Evolutionary conservation across 768 basidiomycete genomes (phyloP).

Genomic region (Boletales sp.): DNA sequence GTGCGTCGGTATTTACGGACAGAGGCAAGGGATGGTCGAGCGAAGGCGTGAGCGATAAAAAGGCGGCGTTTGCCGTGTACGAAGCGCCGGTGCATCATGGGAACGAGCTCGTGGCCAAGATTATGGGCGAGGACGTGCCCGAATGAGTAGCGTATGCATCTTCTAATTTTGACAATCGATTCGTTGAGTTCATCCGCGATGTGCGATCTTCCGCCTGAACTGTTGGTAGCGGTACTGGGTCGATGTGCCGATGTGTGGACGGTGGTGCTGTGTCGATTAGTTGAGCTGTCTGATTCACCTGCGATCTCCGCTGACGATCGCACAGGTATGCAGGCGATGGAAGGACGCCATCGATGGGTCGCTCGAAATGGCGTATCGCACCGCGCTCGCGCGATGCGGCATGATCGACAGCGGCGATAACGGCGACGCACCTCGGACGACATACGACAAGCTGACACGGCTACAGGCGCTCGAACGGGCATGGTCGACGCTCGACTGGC

Average conservation of each 20-base stretch:
- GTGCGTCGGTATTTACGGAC: constrained; percentile 66
- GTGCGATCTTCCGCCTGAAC: constrained; percentile 12
- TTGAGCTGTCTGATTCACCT: background rate
- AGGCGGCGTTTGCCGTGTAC: constrained; percentile 75
- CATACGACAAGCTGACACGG: constrained; percentile 30
- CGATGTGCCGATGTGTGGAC: constrained; percentile 5
- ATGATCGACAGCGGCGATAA: constrained; percentile 22
- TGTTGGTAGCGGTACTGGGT: constrained; percentile 10
- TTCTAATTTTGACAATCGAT: too few species aligned
- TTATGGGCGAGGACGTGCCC: constrained; percentile 48
- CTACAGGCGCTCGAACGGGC: constrained; percentile 33
- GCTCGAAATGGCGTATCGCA: constrained; percentile 34
- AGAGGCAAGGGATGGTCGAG: constrained; percentile 75
- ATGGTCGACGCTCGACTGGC: constrained; percentile 35
- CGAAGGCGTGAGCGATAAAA: constrained; percentile 25
- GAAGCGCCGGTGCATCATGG: constrained; percentile 60
- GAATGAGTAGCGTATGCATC: background rate
- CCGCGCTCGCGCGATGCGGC: constrained; percentile 39
- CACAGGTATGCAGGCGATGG: constrained; percentile 22
- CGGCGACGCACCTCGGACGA: background rate
- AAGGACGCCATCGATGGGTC: constrained; percentile 21
- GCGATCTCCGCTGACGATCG: too few species aligned
- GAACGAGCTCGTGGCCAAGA: constrained; percentile 65
- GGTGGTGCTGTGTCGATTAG: constrained; percentile 10
- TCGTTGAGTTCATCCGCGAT: too few species aligned